Evolutionary conservation across 1,284 basidiomycete species (phyloP).

Genomic region (Sporisorium iseilematis-ciliati): DNA sequence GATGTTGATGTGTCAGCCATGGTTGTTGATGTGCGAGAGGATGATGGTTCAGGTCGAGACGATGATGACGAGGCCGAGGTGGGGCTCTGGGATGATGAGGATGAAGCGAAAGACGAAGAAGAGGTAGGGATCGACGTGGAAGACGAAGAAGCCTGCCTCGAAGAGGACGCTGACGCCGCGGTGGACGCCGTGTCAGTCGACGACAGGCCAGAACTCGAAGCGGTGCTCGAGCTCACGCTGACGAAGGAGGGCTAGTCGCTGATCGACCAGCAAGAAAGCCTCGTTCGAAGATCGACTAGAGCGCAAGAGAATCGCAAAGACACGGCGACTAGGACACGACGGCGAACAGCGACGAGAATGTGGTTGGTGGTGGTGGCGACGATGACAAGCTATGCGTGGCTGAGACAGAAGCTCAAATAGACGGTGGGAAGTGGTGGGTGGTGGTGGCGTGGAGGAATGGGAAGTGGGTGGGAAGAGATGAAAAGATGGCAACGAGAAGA

Average conservation of each 20-base stretch:
- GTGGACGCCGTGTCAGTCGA: conserved; percentile 23
- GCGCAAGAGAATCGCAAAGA: neutral
- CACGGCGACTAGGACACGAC: neutral
- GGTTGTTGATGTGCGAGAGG: conserved; percentile 14
- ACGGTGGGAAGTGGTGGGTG: neutral
- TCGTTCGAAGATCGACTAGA: neutral
- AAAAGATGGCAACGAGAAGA: neutral
- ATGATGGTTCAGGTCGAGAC: neutral
- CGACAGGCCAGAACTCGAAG: conserved; percentile 33
- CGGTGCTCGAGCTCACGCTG: conserved; percentile 36
- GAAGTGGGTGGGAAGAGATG: neutral
- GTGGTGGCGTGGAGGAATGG: neutral
- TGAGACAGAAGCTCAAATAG: neutral
- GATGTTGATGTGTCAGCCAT: conserved; percentile 42
- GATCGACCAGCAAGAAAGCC: conserved; percentile 16
- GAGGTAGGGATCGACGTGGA: conserved; percentile 12
- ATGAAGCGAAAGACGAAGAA: conserved; percentile 6
- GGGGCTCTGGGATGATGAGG: neutral
- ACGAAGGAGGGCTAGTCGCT: conserved; percentile 12
- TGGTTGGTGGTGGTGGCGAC: neutral
- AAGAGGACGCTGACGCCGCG: conserved; percentile 15
- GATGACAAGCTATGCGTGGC: no score
- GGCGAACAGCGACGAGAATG: neutral
- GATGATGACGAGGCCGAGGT: conserved; percentile 5
- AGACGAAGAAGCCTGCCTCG: conserved; percentile 30